Conservation (phyloP, 805 yeast genomes). For the Limtongozyma cylindracea region DNA sequence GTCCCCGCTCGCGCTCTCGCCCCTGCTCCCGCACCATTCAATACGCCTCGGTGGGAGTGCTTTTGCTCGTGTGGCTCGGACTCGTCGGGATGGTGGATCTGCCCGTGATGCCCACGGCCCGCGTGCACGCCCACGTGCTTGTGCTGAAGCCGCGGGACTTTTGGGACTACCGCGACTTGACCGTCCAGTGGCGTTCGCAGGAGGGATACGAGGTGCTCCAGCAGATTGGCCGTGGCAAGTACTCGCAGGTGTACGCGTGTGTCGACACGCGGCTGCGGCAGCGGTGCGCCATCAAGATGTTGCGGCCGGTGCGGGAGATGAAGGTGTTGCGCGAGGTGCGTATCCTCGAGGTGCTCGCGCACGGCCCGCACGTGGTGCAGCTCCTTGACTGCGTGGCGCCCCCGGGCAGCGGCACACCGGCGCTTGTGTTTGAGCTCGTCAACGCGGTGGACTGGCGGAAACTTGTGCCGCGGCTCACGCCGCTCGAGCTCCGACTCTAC, state of each 20-base stretch:
- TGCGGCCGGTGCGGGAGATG: conserved; percentile 82
- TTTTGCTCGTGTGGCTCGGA: too few species aligned
- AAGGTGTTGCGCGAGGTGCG: conserved; percentile 79
- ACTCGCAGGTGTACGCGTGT: conserved; percentile 87
- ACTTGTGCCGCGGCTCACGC: conserved; percentile 56
- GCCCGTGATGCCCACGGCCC: too few species aligned
- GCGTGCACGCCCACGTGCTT: conserved; percentile 60
- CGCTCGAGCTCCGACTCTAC: conserved; percentile 56
- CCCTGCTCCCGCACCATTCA: too few species aligned
- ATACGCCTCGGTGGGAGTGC: too few species aligned
- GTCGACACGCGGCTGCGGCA: conserved; percentile 35
- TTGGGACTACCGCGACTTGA: conserved; percentile 63
- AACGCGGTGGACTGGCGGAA: conserved; percentile 64
- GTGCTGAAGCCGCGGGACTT: conserved; percentile 40
- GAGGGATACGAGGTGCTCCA: conserved; percentile 56
- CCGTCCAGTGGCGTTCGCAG: conserved; percentile 15
- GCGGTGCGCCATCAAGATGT: conserved; percentile 60
- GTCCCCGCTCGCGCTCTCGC: too few species aligned
- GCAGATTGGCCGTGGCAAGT: conserved; percentile 83
- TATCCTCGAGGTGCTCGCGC: conserved; percentile 61
- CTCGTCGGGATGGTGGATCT: too few species aligned
- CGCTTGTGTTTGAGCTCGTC: conserved; percentile 66
- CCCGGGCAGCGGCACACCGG: conserved; percentile 59
- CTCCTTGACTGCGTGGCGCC: conserved; percentile 66
- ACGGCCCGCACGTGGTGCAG: conserved; percentile 63